Evolutionary conservation across 2,329 filamentous ascomycete genomes (phyloP).

Genomic region (Plenodomus tracheiphilus): DNA sequence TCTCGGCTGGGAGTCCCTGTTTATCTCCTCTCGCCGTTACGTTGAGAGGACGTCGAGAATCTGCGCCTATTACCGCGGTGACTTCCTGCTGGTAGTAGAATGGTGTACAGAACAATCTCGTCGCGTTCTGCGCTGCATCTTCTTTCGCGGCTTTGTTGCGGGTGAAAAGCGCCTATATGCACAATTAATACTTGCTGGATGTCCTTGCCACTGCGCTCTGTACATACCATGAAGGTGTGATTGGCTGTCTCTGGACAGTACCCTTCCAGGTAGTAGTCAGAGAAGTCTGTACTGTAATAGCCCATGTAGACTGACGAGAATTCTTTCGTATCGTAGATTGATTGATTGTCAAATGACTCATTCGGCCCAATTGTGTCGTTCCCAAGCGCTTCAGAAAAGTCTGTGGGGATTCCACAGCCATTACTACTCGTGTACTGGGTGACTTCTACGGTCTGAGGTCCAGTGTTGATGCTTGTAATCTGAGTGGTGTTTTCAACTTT

Average conservation of each 20-base stretch:
- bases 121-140: slow-evolving; percentile 21
- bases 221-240: slow-evolving; percentile 30
- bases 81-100: slow-evolving; percentile 54
- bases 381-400: too few species aligned
- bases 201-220: too few species aligned
- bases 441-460: too few species aligned
- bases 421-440: too few species aligned
- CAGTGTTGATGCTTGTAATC: too few species aligned
- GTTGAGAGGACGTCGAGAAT: not conserved
- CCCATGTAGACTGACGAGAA: slow-evolving; percentile 50
- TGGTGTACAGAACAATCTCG: slow-evolving; percentile 25
- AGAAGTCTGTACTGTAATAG: slow-evolving; percentile 41
- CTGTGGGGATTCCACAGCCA: too few species aligned
- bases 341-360: too few species aligned
- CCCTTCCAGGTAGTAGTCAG: slow-evolving; percentile 32
- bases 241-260: slow-evolving; percentile 39
- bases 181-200: too few species aligned
- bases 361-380: too few species aligned
- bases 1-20: slow-evolving; percentile 15
- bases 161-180: not conserved
- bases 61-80: slow-evolving; percentile 42
- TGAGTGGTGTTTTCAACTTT: too few species aligned
- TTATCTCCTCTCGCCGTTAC: slow-evolving; percentile 27
- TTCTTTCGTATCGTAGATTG: slow-evolving; percentile 1
- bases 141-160: slow-evolving; percentile 11